Evolutionary conservation across 805 yeast genomes (phyloP).

Genomic region (Yamadazyma paraphyllophila): DNA sequence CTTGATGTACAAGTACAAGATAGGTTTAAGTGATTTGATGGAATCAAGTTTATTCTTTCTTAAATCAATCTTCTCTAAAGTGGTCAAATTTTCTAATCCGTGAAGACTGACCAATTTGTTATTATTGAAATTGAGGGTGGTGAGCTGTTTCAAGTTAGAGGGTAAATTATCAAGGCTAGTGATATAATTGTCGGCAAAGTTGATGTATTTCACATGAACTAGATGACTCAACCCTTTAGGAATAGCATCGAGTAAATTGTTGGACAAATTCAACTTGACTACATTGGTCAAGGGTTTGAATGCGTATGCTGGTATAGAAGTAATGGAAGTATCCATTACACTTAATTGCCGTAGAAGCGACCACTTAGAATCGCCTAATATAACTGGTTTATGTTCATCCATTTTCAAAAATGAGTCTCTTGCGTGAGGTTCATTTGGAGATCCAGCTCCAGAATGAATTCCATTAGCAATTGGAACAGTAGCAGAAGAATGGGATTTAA

Average conservation of each 20-base stretch:
- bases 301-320: constrained; percentile 30
- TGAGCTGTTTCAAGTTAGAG: constrained; percentile 29
- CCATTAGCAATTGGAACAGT: background rate
- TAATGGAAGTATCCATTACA: constrained; percentile 39
- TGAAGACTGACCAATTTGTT: constrained; percentile 42
- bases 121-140: constrained; percentile 51
- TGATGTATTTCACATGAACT: constrained; percentile 45
- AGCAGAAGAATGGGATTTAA: constrained; percentile 19
- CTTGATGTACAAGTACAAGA: constrained; percentile 32
- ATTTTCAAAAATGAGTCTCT: background rate
- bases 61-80: constrained; percentile 52
- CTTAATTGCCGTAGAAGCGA: constrained; percentile 40
- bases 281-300: constrained; percentile 40
- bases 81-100: constrained; percentile 43
- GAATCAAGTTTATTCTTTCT: constrained; percentile 45
- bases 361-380: constrained; percentile 35
- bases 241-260: constrained; percentile 46
- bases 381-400: constrained; percentile 15
- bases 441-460: constrained; percentile 22
- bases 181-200: constrained; percentile 42
- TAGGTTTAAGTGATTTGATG: constrained; percentile 33
- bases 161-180: constrained; percentile 35
- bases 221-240: constrained; percentile 56
- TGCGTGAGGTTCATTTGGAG: constrained; percentile 20
- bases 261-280: constrained; percentile 54